These are phyloP conservation scores for Schwanniomyces yamadae DNA, from an alignment of 805 yeast species.

Conservation along the genomic window DNA sequence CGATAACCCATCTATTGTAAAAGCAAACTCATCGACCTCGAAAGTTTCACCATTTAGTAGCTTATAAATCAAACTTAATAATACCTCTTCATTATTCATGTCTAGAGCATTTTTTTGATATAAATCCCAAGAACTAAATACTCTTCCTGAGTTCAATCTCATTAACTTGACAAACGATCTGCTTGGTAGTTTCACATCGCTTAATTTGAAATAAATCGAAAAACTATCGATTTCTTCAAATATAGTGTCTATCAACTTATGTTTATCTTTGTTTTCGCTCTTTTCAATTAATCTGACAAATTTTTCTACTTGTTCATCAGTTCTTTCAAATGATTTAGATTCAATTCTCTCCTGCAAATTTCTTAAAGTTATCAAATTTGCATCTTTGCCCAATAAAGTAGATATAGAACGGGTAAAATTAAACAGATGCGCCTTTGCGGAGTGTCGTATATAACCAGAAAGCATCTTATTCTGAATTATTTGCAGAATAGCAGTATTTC, in stretches of 20 bases:
- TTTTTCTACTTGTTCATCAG: constrained; percentile 9
- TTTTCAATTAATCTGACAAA: constrained; percentile 11
- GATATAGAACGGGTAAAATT: constrained; percentile 5
- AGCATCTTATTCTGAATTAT: too few relatives aligned
- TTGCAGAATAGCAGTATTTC: too few relatives aligned
- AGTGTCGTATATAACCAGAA: too few relatives aligned
- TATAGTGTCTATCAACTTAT: constrained; percentile 16
- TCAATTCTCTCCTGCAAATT: constrained; percentile 6
- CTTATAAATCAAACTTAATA: constrained; percentile 31
- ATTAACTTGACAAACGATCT: constrained; percentile 26
- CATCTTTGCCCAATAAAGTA: constrained; percentile 7
- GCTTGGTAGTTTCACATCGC: constrained; percentile 15
- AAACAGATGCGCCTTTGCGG: too few relatives aligned
- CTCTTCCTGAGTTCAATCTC: constrained; percentile 53
- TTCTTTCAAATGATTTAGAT: constrained; percentile 3
- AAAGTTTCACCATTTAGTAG: constrained; percentile 37
- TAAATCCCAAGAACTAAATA: constrained; percentile 48
- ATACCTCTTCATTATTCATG: constrained; percentile 19
- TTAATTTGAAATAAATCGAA: constrained; percentile 27
- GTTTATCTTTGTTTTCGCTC: constrained; percentile 10
- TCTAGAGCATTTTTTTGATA: constrained; percentile 26
- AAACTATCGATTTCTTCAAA: constrained; percentile 22
- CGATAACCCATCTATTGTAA: constrained; percentile 9
- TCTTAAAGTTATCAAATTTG: constrained; percentile 4
- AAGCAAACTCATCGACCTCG: constrained; percentile 28